Base-by-base conservation (phyloP, 2,329 filamentous ascomycete species). In the Microsporum ferrugineum region DNA sequence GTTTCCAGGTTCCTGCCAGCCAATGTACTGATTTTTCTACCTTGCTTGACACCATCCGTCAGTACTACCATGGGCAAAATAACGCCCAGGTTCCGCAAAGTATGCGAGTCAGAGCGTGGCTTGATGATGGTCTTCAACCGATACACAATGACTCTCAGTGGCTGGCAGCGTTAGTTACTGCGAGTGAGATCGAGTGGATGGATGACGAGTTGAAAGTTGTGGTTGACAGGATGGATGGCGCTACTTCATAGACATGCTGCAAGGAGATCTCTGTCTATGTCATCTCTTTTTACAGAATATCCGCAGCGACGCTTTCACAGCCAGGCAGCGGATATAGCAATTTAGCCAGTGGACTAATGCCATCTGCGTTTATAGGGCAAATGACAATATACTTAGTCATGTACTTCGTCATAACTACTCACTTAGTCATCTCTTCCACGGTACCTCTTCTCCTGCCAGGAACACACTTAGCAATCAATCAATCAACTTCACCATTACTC, bases 151-250 rank as follows among this genome's bases (percentile, higher is more conserved):
- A 78, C 58, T 71, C 72, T 41, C 75, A 78, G 55, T 78, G 76
- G 77, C 71, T 73, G 23, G 71, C 77, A 61, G 73, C 76, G 3
- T 68, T 78, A n/a, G 65, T 77, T 36, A 72, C 74, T 3, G 73
- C 73, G 8, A 71, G 72, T 17, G 73, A 72, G 8, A 72, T 77
- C 1, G 76, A 78, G 34, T 79, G 77, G 77, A 77, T 79, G 75
- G 76, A 78, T 62, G 71, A 71, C 3, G 71, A 77, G 45, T 63
- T 79, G 61, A 74, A 71, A 58, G 71, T 79, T 60, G 64, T 79
- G 34, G 66, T 78, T 33, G 75, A 77, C 47, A 56, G 73, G 43
- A 69, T 67, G 36, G 65, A 61, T 23, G 43, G 41, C 6, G 14
- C 39, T 43, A n/a, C 14, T 43, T n/a, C 12, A 14, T 43, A 43